Percentiles rank a stretch among this genome's conserved stretches.
phyloP scores from a whole-genome alignment of 176 grass and related monocot genomes.

The Thalia dealbata region DNA sequence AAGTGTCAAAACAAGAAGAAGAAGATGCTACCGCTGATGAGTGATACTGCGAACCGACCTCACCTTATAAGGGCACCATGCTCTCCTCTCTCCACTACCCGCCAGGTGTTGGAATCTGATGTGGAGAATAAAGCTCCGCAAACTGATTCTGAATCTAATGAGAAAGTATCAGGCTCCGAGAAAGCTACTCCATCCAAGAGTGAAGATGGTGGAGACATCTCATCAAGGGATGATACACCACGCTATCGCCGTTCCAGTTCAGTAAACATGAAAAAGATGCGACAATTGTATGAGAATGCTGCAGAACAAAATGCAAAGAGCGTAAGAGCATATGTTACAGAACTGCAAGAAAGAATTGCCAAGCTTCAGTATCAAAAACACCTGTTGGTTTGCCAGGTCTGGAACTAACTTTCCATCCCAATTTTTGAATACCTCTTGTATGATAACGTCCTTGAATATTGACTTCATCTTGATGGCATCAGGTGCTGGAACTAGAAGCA shows the following conservation, averaged over 20 bases:
- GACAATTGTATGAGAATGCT: conserved; percentile 95
- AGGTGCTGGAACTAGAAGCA: conserved; percentile 88
- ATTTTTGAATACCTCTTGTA: background rate
- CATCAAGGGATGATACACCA: conserved; percentile 69
- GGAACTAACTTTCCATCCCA: background rate
- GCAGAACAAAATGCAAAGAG: conserved; percentile 85
- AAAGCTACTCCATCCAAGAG: conserved; percentile 66
- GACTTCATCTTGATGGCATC: background rate
- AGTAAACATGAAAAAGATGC: conserved; percentile 97
- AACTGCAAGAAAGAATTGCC: conserved; percentile 86
- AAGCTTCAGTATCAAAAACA: conserved; percentile 99
- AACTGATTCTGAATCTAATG: conserved; percentile 27
- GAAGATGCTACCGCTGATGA: conserved; percentile 64
- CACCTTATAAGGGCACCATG: conserved; percentile 59
- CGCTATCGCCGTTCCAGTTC: conserved; percentile 70
- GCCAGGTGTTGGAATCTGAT: conserved; percentile 47
- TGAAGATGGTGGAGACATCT: conserved; percentile 51
- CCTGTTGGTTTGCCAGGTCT: conserved; percentile 85
- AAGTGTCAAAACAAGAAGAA: conserved; percentile 60
- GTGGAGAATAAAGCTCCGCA: conserved; percentile 70
- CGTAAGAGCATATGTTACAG: conserved; percentile 82
- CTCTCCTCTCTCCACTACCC: conserved; percentile 50
- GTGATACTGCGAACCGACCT: conserved; percentile 44
- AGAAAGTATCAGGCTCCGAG: conserved; percentile 33
- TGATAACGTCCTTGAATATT: background rate